Evolutionary conservation across 83 land plant genomes (phyloP), one percentile per base, ranked within the genome.

Genomic region (Thuja plicata): DNA sequence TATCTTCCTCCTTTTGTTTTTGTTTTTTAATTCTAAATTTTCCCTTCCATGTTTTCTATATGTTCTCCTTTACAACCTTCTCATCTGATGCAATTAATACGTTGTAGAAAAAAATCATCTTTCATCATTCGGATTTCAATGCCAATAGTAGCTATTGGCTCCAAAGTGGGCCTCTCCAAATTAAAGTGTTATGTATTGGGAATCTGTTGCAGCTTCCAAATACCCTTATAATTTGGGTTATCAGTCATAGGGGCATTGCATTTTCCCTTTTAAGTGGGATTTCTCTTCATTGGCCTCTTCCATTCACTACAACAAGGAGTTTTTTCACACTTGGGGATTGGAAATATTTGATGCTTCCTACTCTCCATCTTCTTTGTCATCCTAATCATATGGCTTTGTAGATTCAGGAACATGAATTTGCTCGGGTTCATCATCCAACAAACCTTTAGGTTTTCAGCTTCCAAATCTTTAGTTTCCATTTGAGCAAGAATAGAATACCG

Each of bases 71-170:
- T 10, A 96, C 97, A n/a, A 85, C 87, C 85, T 90, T 92, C 87
- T 94, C 97, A 87, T 92, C 91, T 45, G 17, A 60, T 4, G 93
- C 89, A 37, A 96, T 93, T 89, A 96, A 79, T 40, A 96, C 87
- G 73, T 95, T 96, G 85, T 96, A 96, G 89, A 95, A 96, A 78
- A 96, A 40, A 37, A 96, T 96, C 97, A 90, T 96, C 97, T 85
- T 96, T 95, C 97, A 96, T 96, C 24, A 96, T 95, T 96, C 96
- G 95, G 16, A 96, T 96, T 92, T 96, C 97, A 90, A 96, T 96
- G 50, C 98, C 98, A 88, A 96, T 86, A 13, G 95, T 97, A 66
- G 94, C 93, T 40, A 96, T 92, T 77, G 98, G 97, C 91, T 96
- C 98, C 89, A 95, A 92, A 87, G 94, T 88, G 52, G 98, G 96